Evolutionary conservation across 2,329 filamentous ascomycete species (phyloP).

Genomic region (Albifimbria verrucaria): DNA sequence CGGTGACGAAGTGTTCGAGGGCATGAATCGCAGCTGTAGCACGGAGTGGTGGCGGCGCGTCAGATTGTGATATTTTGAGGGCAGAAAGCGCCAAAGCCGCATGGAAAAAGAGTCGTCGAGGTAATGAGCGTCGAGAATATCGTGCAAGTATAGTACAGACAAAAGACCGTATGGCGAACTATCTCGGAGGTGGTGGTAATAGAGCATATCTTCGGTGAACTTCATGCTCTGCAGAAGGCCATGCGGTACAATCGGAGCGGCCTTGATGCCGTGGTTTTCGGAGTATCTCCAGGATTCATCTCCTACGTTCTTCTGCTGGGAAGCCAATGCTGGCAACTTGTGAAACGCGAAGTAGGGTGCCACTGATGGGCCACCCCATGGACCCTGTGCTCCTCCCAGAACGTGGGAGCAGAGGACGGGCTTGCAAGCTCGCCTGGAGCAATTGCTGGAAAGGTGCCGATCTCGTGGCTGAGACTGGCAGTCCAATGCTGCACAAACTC

Average conservation of each 20-base stretch:
- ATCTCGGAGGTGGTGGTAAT: conserved; percentile 14
- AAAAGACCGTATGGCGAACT: conserved; percentile 8
- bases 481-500: too few species aligned
- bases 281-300: background rate
- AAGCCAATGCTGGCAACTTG: background rate
- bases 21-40: background rate
- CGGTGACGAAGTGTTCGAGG: conserved; percentile 4
- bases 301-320: background rate
- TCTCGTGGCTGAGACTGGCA: too few species aligned
- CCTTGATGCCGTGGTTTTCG: background rate
- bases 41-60: conserved; percentile 11
- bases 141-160: conserved; percentile 7
- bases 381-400: too few species aligned
- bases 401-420: too few species aligned
- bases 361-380: too few species aligned
- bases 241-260: conserved; percentile 9
- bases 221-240: conserved; percentile 9
- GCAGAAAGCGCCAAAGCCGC: conserved; percentile 11
- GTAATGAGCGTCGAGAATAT: conserved; percentile 5
- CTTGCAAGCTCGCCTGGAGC: too few species aligned
- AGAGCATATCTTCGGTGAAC: conserved; percentile 14
- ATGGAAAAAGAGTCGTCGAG: conserved; percentile 10
- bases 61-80: conserved; percentile 10
- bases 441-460: too few species aligned
- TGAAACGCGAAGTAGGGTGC: too few species aligned